Evolutionary conservation across 2,329 filamentous ascomycete species (phyloP), one percentile per base, ranked within the genome.

Genomic region (Colletotrichum lindemuthianum): DNA sequence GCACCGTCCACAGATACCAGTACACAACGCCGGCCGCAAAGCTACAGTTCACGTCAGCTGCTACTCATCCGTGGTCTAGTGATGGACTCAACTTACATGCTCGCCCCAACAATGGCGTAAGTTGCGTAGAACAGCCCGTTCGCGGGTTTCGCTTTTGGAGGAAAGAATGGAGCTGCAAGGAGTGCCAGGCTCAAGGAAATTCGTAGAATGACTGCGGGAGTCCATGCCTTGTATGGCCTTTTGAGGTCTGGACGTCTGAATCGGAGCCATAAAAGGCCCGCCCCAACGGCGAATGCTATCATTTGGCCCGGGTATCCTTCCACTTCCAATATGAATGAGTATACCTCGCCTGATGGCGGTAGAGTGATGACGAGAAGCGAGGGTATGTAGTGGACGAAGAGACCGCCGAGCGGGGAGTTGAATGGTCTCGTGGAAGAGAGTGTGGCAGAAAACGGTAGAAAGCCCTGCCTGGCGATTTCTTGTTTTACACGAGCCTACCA

Each of bases 271-370:
- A 92, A 69, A 0, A 92, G 77, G 0, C 89, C 89, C 8, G 82
- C 68, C 0, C 84, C 84, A 0, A 87, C 77, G 0, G 86, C 85
- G 1, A 91, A 72, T 0, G 82, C 82, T 59, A 89, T 83, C 12
- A 92, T 78, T 63, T 90, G 86, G 0, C 81, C 86, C 0, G 89
- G 85, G 68, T 92, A 92, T 0, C 87, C 88, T 70, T 92, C 89
- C 0, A 92, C 86, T 50, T 92, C 89, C 0, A 92, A 77, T 34
- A 92, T 92, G 70, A 93, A 91, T 9, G 86, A 88, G 74, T 92
- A 93, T 0, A 90, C 87, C 50, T 90, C 85, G 3, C 82, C 80
- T 0, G 88, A 87, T 0, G 89, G 88, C 0, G 89, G 89, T 0
- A 91, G 78, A 0, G 82, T 75, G 53, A 92, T 91, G 3, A 92